phyloP scores from a whole-genome alignment of 768 basidiomycete species.

The Rhizopogon vulgaris region DNA sequence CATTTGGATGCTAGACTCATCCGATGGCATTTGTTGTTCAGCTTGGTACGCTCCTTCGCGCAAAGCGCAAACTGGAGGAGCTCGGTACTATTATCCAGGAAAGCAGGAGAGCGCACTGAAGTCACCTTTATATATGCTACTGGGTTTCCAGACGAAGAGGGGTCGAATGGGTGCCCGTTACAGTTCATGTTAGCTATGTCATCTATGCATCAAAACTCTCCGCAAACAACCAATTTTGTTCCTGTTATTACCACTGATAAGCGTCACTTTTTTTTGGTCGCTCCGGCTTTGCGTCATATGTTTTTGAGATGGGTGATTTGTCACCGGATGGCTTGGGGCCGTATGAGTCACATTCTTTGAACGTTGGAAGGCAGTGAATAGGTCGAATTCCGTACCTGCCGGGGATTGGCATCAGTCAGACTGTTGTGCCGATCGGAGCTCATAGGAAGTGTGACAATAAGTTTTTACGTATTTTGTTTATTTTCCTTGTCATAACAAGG shows the following conservation, averaged over 20 bases:
- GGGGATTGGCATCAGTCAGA: neutral
- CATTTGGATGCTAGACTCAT: neutral
- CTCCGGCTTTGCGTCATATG: neutral
- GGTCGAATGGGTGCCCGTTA: neutral
- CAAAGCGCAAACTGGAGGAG: slow-evolving; percentile 99
- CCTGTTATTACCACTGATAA: neutral
- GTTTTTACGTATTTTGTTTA: slow-evolving; percentile 2
- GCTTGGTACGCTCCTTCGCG: slow-evolving; percentile 97
- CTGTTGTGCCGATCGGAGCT: neutral
- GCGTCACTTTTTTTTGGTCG: no score
- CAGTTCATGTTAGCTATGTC: slow-evolving; percentile 8
- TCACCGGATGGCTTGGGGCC: neutral
- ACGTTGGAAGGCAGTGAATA: no score
- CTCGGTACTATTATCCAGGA: slow-evolving; percentile 87
- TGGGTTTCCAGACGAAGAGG: neutral
- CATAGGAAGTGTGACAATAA: neutral
- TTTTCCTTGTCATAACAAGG: neutral
- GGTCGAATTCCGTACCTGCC: neutral
- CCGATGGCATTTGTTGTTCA: slow-evolving; percentile 22
- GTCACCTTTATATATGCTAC: neutral
- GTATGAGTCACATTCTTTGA: neutral
- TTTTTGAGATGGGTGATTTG: neutral
- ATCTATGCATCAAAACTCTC: slow-evolving; percentile 4
- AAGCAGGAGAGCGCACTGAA: slow-evolving; percentile 70
- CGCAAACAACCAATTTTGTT: neutral